phyloP scores from a whole-genome alignment of 345 rosid species.

The Zanthoxylum bungeanum region DNA sequence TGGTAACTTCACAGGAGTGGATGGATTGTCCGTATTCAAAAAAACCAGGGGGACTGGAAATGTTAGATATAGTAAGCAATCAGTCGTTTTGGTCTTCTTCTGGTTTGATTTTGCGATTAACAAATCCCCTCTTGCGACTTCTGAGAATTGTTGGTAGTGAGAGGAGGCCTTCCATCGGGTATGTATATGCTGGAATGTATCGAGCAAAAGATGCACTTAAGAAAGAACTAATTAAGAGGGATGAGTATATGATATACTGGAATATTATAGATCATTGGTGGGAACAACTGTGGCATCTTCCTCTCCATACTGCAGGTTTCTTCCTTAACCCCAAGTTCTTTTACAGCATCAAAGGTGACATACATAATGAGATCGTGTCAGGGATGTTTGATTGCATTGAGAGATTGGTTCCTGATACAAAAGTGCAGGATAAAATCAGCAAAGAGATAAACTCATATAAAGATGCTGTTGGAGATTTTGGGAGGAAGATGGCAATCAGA shows the following conservation, averaged over 20 bases:
- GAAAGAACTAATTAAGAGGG: conserved; percentile 61
- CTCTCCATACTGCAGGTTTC: conserved; percentile 88
- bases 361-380: conserved; percentile 57
- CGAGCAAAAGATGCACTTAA: conserved; percentile 80
- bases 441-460: conserved; percentile 71
- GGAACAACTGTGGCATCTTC: conserved; percentile 65
- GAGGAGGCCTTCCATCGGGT: conserved; percentile 86
- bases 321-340: conserved; percentile 91
- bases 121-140: conserved; percentile 65
- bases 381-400: conserved; percentile 87
- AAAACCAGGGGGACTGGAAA: conserved; percentile 65
- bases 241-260: conserved; percentile 74
- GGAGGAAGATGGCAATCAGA: conserved; percentile 86
- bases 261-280: conserved; percentile 77
- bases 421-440: conserved; percentile 66
- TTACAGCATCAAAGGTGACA: conserved; percentile 62
- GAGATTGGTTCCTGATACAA: conserved; percentile 65
- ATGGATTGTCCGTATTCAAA: conserved; percentile 61
- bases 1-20: conserved; percentile 94
- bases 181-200: conserved; percentile 74
- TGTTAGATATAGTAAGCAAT: conserved; percentile 59
- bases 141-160: conserved; percentile 49
- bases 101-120: conserved; percentile 44
- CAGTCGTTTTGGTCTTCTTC: conserved; percentile 81
- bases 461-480: conserved; percentile 78